Evolutionary conservation across 2,329 filamentous ascomycete species (phyloP).

Genomic region (Calonectria montana): DNA sequence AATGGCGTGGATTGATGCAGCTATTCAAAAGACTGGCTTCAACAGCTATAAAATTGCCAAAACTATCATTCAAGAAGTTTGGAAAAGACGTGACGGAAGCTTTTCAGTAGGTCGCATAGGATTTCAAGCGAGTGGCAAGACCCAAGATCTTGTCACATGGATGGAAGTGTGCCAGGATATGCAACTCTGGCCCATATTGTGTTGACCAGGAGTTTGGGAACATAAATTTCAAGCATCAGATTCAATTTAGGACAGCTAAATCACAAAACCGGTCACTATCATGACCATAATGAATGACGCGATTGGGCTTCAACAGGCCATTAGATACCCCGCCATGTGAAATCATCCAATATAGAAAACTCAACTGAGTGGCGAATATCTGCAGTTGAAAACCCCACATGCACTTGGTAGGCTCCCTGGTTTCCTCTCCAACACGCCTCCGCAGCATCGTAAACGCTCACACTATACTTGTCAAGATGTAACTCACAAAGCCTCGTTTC

Average conservation of each 20-base stretch:
- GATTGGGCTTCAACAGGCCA: too few relatives aligned
- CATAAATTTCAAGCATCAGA: too few relatives aligned
- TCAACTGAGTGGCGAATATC: neutral
- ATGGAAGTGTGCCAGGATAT: neutral
- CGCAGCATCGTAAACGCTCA: neutral
- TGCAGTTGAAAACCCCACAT: neutral
- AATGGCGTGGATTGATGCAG: neutral
- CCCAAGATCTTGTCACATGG: neutral
- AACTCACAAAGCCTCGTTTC: neutral
- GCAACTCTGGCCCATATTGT: neutral
- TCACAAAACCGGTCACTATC: too few relatives aligned
- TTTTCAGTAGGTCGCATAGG: neutral
- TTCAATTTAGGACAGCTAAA: too few relatives aligned
- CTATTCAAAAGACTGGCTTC: neutral
- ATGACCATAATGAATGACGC: too few relatives aligned
- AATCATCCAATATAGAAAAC: neutral
- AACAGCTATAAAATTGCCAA: neutral
- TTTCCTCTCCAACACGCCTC: neutral
- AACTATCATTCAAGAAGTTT: neutral
- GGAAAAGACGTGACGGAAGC: neutral
- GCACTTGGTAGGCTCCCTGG: neutral
- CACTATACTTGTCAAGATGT: neutral
- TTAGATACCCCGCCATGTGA: conserved; percentile 5
- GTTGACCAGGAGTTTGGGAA: neutral
- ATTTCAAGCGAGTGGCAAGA: neutral